Evolutionary conservation across 495 filamentous ascomycete species (phyloP).

Genomic region (Lasiosphaeriaceae sp.): DNA sequence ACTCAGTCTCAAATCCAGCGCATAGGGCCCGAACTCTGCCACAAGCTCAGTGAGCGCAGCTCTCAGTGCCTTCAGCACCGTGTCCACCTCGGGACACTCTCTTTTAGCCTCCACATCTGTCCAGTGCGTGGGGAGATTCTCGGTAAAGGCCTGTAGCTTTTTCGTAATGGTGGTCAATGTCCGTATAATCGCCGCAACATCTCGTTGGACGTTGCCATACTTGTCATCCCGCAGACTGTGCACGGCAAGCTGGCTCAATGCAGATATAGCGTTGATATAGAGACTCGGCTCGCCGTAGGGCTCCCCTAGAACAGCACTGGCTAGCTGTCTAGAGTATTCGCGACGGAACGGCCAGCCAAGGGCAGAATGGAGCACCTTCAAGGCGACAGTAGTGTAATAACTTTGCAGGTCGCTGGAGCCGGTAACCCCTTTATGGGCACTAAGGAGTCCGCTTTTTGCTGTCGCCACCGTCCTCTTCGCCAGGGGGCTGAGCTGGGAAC

Average conservation of each 20-base stretch:
- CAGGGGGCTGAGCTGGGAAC: constrained; percentile 33
- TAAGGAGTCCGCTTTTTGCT: constrained; percentile 39
- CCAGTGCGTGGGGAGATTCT: constrained; percentile 66
- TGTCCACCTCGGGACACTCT: constrained; percentile 57
- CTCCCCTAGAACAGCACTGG: constrained; percentile 60
- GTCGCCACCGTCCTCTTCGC: constrained; percentile 32
- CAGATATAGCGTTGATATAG: constrained; percentile 67
- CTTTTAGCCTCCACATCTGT: constrained; percentile 61
- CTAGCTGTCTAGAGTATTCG: constrained; percentile 59
- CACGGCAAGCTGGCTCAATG: constrained; percentile 64
- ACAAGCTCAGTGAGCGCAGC: constrained; percentile 59
- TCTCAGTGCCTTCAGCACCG: constrained; percentile 56
- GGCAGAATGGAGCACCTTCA: constrained; percentile 45
- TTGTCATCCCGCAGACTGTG: constrained; percentile 74
- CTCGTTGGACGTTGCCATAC: constrained; percentile 79
- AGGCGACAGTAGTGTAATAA: constrained; percentile 23
- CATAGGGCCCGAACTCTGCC: constrained; percentile 65
- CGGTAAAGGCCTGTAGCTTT: constrained; percentile 64
- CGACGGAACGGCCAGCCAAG: constrained; percentile 69
- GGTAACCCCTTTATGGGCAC: constrained; percentile 40
- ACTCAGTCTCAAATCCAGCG: constrained; percentile 59
- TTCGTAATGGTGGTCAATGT: constrained; percentile 63
- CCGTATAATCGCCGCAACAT: constrained; percentile 68
- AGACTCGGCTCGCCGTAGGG: constrained; percentile 61
- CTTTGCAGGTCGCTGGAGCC: constrained; percentile 38